These are phyloP conservation scores for Phytopythium vexans DNA, from an alignment of 352 stramenopile genomes.

Conservation along the genomic window DNA sequence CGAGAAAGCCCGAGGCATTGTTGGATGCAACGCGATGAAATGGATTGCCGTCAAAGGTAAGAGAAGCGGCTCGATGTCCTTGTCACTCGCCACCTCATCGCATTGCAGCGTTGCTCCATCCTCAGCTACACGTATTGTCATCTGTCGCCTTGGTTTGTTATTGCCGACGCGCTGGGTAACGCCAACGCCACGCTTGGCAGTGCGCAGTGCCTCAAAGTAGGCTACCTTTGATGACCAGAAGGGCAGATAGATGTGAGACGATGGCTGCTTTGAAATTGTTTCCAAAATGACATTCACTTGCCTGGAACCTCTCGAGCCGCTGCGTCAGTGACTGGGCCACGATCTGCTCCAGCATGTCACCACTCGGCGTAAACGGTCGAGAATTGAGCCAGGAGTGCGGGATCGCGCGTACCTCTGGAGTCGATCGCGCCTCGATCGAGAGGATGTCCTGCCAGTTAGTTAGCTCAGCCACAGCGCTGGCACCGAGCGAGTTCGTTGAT, in stretches of 20 bases:
- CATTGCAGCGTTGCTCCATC: slow-evolving; percentile 15
- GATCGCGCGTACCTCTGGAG: slow-evolving; percentile 8
- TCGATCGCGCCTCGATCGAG: slow-evolving; percentile 11
- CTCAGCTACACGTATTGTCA: slow-evolving; percentile 10
- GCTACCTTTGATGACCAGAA: too few species aligned
- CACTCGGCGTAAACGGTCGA: too few species aligned
- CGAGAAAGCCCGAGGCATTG: slow-evolving; percentile 13
- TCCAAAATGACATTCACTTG: slow-evolving; percentile 12
- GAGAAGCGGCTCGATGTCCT: not conserved
- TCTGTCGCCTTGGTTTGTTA: not conserved
- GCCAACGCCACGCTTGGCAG: too few species aligned
- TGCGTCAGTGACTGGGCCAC: not conserved
- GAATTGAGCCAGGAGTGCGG: not conserved
- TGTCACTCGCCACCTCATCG: not conserved
- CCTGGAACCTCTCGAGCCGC: not conserved
- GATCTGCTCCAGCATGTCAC: not conserved
- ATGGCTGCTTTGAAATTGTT: not conserved
- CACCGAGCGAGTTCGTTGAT: too few species aligned
- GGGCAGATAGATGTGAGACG: not conserved
- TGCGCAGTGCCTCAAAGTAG: too few species aligned
- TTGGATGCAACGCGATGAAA: slow-evolving; percentile 3
- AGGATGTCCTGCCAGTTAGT: slow-evolving; percentile 19
- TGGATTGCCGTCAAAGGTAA: slow-evolving; percentile 9
- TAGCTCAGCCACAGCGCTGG: too few species aligned
- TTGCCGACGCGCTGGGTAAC: too few species aligned